phyloP scores from a whole-genome alignment of 2,329 filamentous ascomycete genomes.

The Pseudogymnoascus sp. region DNA sequence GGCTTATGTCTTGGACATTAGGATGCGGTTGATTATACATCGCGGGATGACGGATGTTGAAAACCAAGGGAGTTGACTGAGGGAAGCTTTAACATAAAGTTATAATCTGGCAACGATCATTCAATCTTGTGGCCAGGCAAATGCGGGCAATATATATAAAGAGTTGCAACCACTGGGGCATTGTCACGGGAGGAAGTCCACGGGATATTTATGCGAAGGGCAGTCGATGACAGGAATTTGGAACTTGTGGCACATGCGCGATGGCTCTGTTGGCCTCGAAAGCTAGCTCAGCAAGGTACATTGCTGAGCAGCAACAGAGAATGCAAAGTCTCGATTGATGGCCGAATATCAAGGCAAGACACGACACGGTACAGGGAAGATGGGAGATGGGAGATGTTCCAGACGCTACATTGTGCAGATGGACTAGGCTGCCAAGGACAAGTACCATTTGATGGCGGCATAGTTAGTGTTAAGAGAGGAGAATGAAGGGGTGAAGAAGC shows the following conservation, averaged over 20 bases:
- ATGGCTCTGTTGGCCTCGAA: background rate
- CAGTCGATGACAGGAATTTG: conserved; percentile 2
- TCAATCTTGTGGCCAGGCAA: background rate
- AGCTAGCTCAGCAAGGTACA: background rate
- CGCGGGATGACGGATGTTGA: background rate
- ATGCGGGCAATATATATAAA: background rate
- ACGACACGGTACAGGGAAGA: background rate
- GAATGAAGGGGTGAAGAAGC: background rate
- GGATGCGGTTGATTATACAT: background rate
- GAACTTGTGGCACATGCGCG: background rate
- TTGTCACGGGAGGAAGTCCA: background rate
- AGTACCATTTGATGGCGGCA: background rate
- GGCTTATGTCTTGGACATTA: background rate
- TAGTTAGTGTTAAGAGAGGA: background rate
- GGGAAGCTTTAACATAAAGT: background rate
- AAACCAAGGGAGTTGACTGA: background rate
- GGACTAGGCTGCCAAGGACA: background rate
- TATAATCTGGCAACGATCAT: background rate
- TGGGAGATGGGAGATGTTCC: background rate
- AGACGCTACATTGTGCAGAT: background rate
- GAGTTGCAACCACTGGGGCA: background rate
- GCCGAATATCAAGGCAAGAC: background rate
- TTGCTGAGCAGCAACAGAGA: background rate
- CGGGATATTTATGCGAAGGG: background rate
- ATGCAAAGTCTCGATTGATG: background rate